Base-by-base conservation (phyloP, 2,329 filamentous ascomycete genomes). In the Hymenoscyphus repandus region DNA sequence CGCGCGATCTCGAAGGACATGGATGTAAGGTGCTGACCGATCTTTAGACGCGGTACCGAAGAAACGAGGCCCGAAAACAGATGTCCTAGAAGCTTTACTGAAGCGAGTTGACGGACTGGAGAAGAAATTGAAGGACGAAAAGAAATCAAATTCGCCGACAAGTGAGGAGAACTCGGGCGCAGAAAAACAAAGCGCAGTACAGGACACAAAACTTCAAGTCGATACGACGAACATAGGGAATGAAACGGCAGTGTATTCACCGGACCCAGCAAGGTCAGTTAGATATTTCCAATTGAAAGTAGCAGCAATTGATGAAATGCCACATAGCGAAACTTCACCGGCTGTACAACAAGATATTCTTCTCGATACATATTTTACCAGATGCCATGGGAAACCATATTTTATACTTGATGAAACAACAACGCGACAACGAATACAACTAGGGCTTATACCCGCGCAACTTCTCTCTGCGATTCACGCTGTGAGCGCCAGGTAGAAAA, bases 31-130 rank as follows among this genome's bases (percentile, higher is more conserved):
- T 20, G 50, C 55, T 54, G 46, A 58, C 47, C 34, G 40, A 50
- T 48, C 30, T 42, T 36, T 60, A 91, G 89, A 95, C 73, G 90
- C 90, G 22, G 82, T 93, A 15, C 90, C 90, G 0, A 95, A 95
- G 71, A 95, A 95, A 68, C 78, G 90, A 66, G 90, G 90, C 0
- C 90, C 90, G 2, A 95, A 95, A 70, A 95, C 89, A 27, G 90
- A 95, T 66, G 88, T 95, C 4, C 74, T 95, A 31, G 90, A 95
- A 67, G 88, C 90, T 1, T 72, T 95, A 7, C 66, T 95, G 52
- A 95, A 92, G 68, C 79, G 90, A 47, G 89, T 95, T 2, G 90
- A 95, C 66, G 89, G 89, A 1, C 73, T 95, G 45, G 89, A 95
- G 67, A 88, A 87, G 64, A 82, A 85, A 55, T 74, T 95, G 36